Base-by-base conservation (phyloP, 2,329 filamentous ascomycete genomes). In the Coccinonectria pachysandricola region DNA sequence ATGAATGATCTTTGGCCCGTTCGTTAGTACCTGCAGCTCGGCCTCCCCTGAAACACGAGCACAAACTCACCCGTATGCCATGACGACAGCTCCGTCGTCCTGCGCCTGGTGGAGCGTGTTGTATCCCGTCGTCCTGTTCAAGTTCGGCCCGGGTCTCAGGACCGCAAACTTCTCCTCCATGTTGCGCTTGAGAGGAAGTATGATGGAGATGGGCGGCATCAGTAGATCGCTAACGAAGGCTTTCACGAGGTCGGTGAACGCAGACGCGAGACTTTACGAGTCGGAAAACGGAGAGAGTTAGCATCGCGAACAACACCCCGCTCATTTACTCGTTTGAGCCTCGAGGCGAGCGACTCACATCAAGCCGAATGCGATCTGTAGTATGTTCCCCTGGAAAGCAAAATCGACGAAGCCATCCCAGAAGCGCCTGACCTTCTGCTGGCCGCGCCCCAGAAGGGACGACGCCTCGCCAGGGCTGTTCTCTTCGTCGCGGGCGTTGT, bases 151-250 rank as follows among this genome's bases (percentile, higher is more conserved):
- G 0, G 57, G 46, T 19, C 60, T 64, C 15, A 84, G 52, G 6
- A 82, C 68, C 0, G 77, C 71, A 48, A 85, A 85, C 50, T 82
- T 82, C 54, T 82, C 71, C 44, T 80, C 75, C 44, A 85, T 65
- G 46, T 84, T 84, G 37, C 71, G 70, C 42, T 78, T 69, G 30
- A 84, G 56, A 24, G 79, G 79, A 4, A 81, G 65, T 12, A 85
- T 56, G 21, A 84, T 56, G 3, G 78, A 79, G 15, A 85, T 58
- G 1, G 79, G 64, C 5, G 79, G 80, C 35, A 84, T 68, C 23
- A 84, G 56, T 17, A 84, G 68, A 41, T 82, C 76, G 34, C 68
- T 71, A 27, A 84, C 77, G 45, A 84, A 77, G 7, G 73, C 79
- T 31, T 76, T 82, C 30, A 82, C 75, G 23, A 83, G 64, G 30